Conservation (phyloP, 2,329 filamentous ascomycete genomes). For the Aspergillus candidus region DNA sequence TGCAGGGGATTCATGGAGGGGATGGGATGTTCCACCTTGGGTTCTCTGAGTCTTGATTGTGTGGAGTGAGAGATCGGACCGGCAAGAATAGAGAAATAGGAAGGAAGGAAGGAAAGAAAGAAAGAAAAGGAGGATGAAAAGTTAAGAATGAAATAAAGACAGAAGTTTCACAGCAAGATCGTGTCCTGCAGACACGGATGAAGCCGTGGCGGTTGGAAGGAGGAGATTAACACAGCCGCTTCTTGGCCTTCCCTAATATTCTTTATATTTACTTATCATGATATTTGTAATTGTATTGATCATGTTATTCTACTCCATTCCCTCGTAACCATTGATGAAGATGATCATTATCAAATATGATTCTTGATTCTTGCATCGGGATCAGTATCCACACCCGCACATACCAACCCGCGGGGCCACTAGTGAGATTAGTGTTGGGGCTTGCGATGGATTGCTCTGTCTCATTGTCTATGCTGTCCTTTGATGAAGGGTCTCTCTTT, state of each 20-base stretch:
- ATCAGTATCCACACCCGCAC: constrained; percentile 16
- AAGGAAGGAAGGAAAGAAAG: constrained; percentile 5
- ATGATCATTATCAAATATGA: not conserved
- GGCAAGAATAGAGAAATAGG: not conserved
- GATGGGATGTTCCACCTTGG: too few relatives aligned
- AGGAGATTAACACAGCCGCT: constrained; percentile 3
- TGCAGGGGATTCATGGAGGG: too few relatives aligned
- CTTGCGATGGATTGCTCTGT: too few relatives aligned
- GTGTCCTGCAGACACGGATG: too few relatives aligned
- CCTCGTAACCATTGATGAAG: too few relatives aligned
- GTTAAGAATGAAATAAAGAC: not conserved
- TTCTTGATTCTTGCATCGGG: not conserved
- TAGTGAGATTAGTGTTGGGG: constrained; percentile 9
- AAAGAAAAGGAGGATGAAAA: constrained; percentile 1
- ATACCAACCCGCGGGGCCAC: constrained; percentile 16
- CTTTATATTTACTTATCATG: constrained; percentile 4
- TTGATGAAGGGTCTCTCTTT: too few relatives aligned
- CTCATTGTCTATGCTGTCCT: too few relatives aligned
- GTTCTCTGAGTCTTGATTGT: too few relatives aligned
- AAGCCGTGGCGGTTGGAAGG: too few relatives aligned
- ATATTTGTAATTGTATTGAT: not conserved
- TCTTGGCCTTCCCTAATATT: constrained; percentile 3
- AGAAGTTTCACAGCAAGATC: too few relatives aligned
- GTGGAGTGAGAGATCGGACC: not conserved
- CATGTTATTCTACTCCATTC: not conserved